Percentiles rank a stretch among this genome's conserved stretches.
phyloP scores from a whole-genome alignment of 2,329 filamentous ascomycete species.

The Rhinocladiella similis region DNA sequence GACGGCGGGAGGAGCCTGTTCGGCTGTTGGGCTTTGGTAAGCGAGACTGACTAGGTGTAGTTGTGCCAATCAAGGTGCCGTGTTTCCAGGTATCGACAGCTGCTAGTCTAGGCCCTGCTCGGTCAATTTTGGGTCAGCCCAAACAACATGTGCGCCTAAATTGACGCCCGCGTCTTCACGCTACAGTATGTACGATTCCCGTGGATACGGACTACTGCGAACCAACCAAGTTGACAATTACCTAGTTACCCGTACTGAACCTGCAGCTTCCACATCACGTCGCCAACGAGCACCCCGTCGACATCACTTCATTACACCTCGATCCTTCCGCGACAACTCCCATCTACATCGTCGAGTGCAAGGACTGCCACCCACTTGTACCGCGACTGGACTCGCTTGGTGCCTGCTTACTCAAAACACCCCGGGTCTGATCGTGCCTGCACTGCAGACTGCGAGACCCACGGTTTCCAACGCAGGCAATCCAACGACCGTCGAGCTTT shows the following conservation, averaged over 20 bases:
- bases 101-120: no score
- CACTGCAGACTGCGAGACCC: not conserved
- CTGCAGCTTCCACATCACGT: conserved; percentile 2
- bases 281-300: not conserved
- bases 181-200: not conserved
- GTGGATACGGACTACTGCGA: not conserved
- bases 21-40: not conserved
- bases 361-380: not conserved
- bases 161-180: not conserved
- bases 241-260: no score
- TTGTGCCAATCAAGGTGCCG: no score
- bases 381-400: not conserved
- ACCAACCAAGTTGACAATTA: not conserved
- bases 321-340: no score
- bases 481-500: conserved; percentile 2
- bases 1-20: not conserved
- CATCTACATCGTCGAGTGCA: no score
- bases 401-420: not conserved
- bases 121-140: not conserved
- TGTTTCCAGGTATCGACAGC: no score
- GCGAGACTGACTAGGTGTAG: not conserved
- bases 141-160: conserved; percentile 1
- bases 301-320: not conserved
- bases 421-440: conserved; percentile 1
- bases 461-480: not conserved